Evolutionary conservation across 225 moss, liverwort and hornwort species (phyloP).

Genomic region (Sphagnum contortum): DNA sequence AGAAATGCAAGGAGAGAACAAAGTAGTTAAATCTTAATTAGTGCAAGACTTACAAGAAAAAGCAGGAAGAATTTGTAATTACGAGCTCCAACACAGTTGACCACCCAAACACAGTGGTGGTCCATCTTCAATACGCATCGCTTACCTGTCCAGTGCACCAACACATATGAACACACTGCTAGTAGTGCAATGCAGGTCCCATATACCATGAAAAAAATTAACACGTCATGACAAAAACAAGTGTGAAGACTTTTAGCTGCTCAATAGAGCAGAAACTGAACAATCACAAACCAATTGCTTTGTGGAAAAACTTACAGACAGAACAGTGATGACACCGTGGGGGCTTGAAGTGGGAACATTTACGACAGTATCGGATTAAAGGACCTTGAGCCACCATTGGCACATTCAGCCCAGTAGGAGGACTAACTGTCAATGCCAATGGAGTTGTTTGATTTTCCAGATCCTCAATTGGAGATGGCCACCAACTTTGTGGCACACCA

Average conservation of each 20-base stretch:
- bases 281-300: too few species aligned
- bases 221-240: too few species aligned
- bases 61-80: constrained; percentile 93
- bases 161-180: too few species aligned
- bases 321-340: constrained; percentile 97
- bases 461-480: constrained; percentile 63
- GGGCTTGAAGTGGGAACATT: constrained; percentile 94
- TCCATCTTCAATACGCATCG: constrained; percentile 99
- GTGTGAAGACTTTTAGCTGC: too few species aligned
- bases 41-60: constrained; percentile 42
- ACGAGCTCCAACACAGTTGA: constrained; percentile 91
- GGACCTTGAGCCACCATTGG: constrained; percentile 37
- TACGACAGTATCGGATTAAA: constrained; percentile 69
- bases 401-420: constrained; percentile 38
- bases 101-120: constrained; percentile 98
- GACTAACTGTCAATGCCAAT: constrained; percentile 31
- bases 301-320: constrained; percentile 43
- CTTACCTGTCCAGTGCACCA: constrained; percentile 24
- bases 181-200: too few species aligned
- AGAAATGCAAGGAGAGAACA: too few species aligned
- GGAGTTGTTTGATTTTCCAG: constrained; percentile 58
- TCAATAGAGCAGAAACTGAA: too few species aligned
- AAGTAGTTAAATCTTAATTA: too few species aligned
- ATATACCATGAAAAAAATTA: too few species aligned
- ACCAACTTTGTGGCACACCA: constrained; percentile 81